Conservation (phyloP, 2,329 filamentous ascomycete genomes). For the Microdochium trichocladiopsis region DNA sequence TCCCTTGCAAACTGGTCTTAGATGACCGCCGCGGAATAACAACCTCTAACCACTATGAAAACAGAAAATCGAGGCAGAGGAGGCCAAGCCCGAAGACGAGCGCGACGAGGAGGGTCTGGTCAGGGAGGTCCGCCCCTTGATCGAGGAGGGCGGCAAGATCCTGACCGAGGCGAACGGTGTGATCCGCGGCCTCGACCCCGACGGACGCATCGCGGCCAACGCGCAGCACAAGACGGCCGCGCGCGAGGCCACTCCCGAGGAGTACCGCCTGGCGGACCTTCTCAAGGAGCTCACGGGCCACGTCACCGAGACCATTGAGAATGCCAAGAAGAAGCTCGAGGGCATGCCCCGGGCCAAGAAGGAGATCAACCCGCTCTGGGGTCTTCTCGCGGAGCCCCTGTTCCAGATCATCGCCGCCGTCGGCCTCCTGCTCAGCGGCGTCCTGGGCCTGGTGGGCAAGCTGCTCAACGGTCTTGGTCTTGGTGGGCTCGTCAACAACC, state of each 20-base stretch:
- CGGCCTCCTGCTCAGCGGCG: constrained; percentile 73
- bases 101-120: constrained; percentile 87
- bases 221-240: constrained; percentile 75
- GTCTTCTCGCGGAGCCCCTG: constrained; percentile 72
- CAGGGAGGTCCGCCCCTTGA: constrained; percentile 76
- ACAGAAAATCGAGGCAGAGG: constrained; percentile 70
- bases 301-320: constrained; percentile 78
- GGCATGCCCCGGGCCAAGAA: constrained; percentile 95
- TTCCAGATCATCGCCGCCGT: constrained; percentile 92
- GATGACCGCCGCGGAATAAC: not conserved
- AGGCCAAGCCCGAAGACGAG: constrained; percentile 76
- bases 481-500: constrained; percentile 70
- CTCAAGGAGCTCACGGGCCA: constrained; percentile 81
- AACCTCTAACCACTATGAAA: not conserved
- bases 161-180: constrained; percentile 80
- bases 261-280: constrained; percentile 75
- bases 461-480: constrained; percentile 76
- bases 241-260: constrained; percentile 72
- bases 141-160: constrained; percentile 78
- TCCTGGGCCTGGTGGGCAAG: constrained; percentile 76
- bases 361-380: constrained; percentile 87
- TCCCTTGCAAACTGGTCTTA: no score
- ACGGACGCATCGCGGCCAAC: constrained; percentile 76
- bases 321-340: constrained; percentile 79
- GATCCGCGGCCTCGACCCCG: constrained; percentile 82